phyloP scores from a whole-genome alignment of 805 yeast species.

The Torulaspora maleeae region DNA sequence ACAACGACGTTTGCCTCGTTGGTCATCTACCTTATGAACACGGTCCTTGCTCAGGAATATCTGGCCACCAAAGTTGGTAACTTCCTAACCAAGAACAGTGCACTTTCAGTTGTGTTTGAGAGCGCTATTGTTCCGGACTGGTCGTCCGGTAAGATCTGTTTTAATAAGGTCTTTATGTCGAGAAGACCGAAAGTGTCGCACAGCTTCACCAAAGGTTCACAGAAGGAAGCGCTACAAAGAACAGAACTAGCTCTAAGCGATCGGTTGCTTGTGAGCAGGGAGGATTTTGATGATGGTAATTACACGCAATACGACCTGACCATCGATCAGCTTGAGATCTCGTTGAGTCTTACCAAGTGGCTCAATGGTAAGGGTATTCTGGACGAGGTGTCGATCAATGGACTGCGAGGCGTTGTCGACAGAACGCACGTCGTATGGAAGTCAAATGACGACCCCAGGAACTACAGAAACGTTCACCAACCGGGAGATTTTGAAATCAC shows the following conservation, averaged over 20 bases:
- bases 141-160: constrained; percentile 79
- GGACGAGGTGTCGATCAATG: constrained; percentile 72
- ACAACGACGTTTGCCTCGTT: constrained; percentile 91
- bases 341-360: constrained; percentile 82
- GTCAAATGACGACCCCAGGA: constrained; percentile 75
- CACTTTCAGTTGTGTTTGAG: constrained; percentile 81
- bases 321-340: constrained; percentile 75
- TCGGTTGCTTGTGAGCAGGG: constrained; percentile 33
- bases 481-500: constrained; percentile 95
- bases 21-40: constrained; percentile 65
- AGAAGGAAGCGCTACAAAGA: constrained; percentile 61
- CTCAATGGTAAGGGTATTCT: constrained; percentile 84
- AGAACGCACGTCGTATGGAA: constrained; percentile 83
- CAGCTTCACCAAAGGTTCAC: constrained; percentile 65
- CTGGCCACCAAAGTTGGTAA: constrained; percentile 81
- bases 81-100: constrained; percentile 75
- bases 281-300: constrained; percentile 75
- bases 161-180: constrained; percentile 80
- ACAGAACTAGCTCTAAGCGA: constrained; percentile 39
- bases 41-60: constrained; percentile 56
- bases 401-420: constrained; percentile 89
- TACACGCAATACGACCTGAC: constrained; percentile 94
- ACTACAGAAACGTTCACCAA: constrained; percentile 63
- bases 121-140: constrained; percentile 93
- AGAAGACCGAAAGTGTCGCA: constrained; percentile 59